Evolutionary conservation across 495 filamentous ascomycete species (phyloP).

Genomic region (Sabuloglossum arenarium): DNA sequence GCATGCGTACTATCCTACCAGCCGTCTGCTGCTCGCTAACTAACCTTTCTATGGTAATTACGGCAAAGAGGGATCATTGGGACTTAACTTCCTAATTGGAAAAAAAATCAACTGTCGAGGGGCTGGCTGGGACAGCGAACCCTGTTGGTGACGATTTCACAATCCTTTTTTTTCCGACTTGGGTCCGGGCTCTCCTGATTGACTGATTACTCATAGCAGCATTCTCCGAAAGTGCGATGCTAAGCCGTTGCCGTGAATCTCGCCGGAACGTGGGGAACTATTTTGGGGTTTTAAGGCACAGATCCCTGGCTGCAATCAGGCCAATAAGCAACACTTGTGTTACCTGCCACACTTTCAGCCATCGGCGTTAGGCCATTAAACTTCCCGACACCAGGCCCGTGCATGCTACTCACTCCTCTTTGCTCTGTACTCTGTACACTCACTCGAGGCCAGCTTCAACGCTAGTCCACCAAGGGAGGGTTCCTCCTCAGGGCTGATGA

Average conservation of each 20-base stretch:
- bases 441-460: no score
- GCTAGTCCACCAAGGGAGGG: neutral
- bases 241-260: neutral
- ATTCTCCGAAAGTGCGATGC: neutral
- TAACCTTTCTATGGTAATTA: neutral
- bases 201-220: neutral
- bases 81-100: neutral
- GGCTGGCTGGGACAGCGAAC: neutral
- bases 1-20: neutral
- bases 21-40: neutral
- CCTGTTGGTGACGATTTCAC: neutral
- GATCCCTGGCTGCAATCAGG: neutral
- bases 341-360: neutral
- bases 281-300: neutral
- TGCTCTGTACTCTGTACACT: no score
- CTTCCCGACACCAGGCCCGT: neutral
- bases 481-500: neutral
- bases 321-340: neutral
- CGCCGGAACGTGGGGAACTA: neutral
- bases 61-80: neutral
- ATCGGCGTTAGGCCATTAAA: neutral
- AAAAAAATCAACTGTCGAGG: no score
- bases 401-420: neutral
- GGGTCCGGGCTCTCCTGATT: neutral
- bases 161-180: neutral